These are phyloP conservation scores for Allantophomopsis cytisporea DNA, from an alignment of 2,329 filamentous ascomycete genomes.

Conservation along the genomic window DNA sequence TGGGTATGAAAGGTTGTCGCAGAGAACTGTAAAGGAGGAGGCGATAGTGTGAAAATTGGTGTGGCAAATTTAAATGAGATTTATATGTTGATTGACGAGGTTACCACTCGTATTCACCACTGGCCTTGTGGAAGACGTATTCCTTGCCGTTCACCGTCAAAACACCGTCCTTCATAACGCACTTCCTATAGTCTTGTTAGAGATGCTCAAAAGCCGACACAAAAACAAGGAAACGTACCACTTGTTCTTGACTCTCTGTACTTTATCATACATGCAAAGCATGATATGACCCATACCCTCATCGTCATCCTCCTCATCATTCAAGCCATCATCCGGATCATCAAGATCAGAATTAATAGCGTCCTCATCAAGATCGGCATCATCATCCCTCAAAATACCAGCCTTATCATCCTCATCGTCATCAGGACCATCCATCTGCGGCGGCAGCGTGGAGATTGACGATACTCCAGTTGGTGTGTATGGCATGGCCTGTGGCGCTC, in stretches of 20 bases:
- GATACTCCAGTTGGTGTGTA: neutral
- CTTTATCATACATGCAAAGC: slow-evolving; percentile 99
- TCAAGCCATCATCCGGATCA: slow-evolving; percentile 75
- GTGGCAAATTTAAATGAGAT: too few relatives aligned
- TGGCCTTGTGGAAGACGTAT: slow-evolving; percentile 96
- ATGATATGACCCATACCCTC: slow-evolving; percentile 80
- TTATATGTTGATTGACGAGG: too few relatives aligned
- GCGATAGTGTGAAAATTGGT: too few relatives aligned
- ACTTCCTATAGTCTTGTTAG: slow-evolving; percentile 55
- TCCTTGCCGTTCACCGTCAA: slow-evolving; percentile 89
- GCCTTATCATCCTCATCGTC: slow-evolving; percentile 46
- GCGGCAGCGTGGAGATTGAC: slow-evolving; percentile 5
- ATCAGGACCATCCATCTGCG: slow-evolving; percentile 45
- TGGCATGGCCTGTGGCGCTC: slow-evolving; percentile 1
- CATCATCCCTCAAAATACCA: slow-evolving; percentile 29
- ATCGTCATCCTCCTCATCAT: slow-evolving; percentile 78
- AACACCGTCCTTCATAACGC: slow-evolving; percentile 91
- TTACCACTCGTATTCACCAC: slow-evolving; percentile 96
- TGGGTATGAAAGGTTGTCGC: too few relatives aligned
- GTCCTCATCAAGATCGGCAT: slow-evolving; percentile 58
- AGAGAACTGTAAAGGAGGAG: too few relatives aligned
- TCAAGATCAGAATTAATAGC: slow-evolving; percentile 98
- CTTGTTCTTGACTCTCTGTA: slow-evolving; percentile 98
- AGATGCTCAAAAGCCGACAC: neutral
- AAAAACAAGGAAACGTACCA: slow-evolving; percentile 37